Percentiles rank a stretch among this genome's conserved stretches.
These are phyloP conservation scores for Monosporascus sp. DNA, from an alignment of 2,329 filamentous ascomycete species.

Conservation along the genomic window DNA sequence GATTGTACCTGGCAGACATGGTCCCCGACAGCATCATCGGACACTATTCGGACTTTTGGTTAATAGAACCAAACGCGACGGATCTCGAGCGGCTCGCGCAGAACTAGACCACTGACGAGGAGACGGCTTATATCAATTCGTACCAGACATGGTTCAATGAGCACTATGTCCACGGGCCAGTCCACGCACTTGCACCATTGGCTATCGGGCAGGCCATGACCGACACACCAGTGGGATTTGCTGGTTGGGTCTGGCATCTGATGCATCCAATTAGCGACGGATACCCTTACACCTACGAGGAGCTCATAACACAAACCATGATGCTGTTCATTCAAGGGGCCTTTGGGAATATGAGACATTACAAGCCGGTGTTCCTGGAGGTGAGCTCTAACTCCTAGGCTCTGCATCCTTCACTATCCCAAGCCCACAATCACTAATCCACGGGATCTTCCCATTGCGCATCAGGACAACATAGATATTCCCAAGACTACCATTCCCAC, in stretches of 20 bases:
- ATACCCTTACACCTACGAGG: neutral
- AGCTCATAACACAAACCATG: slow-evolving; percentile 1
- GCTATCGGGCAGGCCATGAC: slow-evolving; percentile 1
- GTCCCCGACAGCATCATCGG: slow-evolving; percentile 5
- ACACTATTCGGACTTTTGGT: slow-evolving; percentile 1
- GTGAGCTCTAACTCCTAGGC: too few species aligned
- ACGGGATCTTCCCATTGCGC: too few species aligned
- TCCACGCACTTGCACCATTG: neutral
- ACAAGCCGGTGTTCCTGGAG: too few species aligned
- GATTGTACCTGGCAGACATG: too few species aligned
- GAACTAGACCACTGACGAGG: neutral
- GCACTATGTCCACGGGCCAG: neutral
- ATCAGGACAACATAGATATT: too few species aligned
- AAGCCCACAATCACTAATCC: too few species aligned
- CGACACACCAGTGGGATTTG: slow-evolving; percentile 4
- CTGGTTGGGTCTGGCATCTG: slow-evolving; percentile 4
- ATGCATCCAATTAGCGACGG: neutral
- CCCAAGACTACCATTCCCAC: too few species aligned
- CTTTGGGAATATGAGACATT: neutral
- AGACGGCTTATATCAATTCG: neutral
- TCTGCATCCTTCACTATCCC: too few species aligned
- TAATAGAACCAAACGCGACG: neutral
- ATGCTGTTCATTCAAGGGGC: neutral
- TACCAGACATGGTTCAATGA: too few species aligned
- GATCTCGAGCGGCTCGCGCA: slow-evolving; percentile 1